A percentile compares a stretch with the other conserved stretches of the same genome.
These are phyloP conservation scores for Chlorophyllum brunneum DNA, from an alignment of 768 basidiomycete species.

Conservation along the genomic window DNA sequence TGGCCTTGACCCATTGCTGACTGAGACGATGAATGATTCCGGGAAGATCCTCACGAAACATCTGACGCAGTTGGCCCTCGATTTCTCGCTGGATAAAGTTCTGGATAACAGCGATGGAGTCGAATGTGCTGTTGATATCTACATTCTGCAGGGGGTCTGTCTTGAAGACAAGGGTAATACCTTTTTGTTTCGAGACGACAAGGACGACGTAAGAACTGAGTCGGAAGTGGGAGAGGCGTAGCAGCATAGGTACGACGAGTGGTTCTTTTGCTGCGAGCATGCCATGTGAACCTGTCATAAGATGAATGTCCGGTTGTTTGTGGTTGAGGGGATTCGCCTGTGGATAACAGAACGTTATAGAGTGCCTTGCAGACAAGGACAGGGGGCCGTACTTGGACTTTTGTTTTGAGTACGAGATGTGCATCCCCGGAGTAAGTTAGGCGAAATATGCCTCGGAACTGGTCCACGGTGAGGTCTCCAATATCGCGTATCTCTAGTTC, in stretches of 20 bases:
- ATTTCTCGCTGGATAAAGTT: slow-evolving; percentile 98
- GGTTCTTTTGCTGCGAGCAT: slow-evolving; percentile 95
- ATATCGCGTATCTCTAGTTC: slow-evolving; percentile 97
- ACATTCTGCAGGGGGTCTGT: slow-evolving; percentile 98
- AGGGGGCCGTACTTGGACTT: slow-evolving; percentile 71
- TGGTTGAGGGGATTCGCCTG: slow-evolving; percentile 95
- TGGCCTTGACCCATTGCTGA: slow-evolving; percentile 94
- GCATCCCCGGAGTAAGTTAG: slow-evolving; percentile 95
- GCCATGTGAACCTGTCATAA: slow-evolving; percentile 77
- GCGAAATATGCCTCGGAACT: slow-evolving; percentile 96
- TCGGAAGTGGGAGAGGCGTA: slow-evolving; percentile 92
- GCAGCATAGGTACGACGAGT: slow-evolving; percentile 95
- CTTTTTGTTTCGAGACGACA: slow-evolving; percentile 95
- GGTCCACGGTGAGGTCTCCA: slow-evolving; percentile 91
- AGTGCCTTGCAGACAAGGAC: not conserved
- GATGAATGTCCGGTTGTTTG: slow-evolving; percentile 85
- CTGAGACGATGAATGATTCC: slow-evolving; percentile 94
- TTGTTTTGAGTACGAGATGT: slow-evolving; percentile 81
- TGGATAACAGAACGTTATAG: not conserved
- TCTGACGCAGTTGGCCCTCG: slow-evolving; percentile 93
- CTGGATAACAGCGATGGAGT: slow-evolving; percentile 96
- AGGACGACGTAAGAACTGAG: slow-evolving; percentile 96
- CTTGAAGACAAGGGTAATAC: slow-evolving; percentile 99
- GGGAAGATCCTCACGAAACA: slow-evolving; percentile 97
- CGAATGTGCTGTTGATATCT: slow-evolving; percentile 96